Evolutionary conservation across 441 rosid genomes (phyloP).

Genomic region (Cnidoscolus chayamansa): DNA sequence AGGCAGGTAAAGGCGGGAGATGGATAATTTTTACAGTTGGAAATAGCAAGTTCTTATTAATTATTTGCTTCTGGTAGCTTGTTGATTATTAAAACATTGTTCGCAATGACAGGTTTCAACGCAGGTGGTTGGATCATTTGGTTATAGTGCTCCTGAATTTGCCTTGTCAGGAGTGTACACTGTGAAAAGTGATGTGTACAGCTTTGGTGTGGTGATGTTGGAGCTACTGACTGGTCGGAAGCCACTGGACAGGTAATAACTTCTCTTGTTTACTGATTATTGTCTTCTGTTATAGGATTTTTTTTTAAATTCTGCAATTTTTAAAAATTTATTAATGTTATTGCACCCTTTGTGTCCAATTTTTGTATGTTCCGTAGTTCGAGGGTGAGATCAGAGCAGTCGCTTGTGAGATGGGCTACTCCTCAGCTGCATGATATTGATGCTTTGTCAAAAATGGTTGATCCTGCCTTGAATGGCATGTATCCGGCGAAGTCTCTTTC

Average conservation of each 20-base stretch:
- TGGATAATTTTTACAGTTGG: background rate
- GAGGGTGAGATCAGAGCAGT: constrained; percentile 81
- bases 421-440: constrained; percentile 98
- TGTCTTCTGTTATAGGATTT: constrained; percentile 12
- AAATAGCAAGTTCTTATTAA: constrained; percentile 2
- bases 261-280: background rate
- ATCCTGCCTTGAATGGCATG: constrained; percentile 87
- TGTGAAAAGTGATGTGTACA: constrained; percentile 94
- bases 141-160: constrained; percentile 97
- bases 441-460: constrained; percentile 94
- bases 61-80: background rate
- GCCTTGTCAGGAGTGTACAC: constrained; percentile 88
- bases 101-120: constrained; percentile 61
- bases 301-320: constrained; percentile 1
- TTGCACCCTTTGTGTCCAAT: background rate
- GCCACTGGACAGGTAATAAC: constrained; percentile 83
- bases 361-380: constrained; percentile 43
- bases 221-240: constrained; percentile 93
- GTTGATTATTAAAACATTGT: background rate
- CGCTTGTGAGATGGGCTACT: constrained; percentile 96
- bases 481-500: constrained; percentile 96
- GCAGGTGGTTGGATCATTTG: constrained; percentile 89
- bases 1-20: constrained; percentile 57
- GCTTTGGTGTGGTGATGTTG: constrained; percentile 96
- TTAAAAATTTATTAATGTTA: background rate